A percentile compares a stretch with the other conserved stretches of the same genome.
These are phyloP conservation scores for Solanum ossicruentum DNA, from an alignment of 257 asterid genomes.

Conservation along the genomic window DNA sequence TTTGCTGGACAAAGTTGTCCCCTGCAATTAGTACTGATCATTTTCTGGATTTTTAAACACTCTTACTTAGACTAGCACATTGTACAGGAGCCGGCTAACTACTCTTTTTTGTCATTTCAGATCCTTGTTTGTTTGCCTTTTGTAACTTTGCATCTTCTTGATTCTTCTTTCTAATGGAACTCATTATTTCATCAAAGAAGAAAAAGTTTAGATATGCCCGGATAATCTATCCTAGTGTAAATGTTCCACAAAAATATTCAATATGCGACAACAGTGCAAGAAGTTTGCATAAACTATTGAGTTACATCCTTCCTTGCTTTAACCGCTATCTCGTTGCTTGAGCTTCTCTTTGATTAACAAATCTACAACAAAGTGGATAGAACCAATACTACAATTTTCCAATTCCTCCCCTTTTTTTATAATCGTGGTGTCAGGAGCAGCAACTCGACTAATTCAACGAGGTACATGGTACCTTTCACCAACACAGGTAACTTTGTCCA, in stretches of 20 bases:
- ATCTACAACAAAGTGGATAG: neutral
- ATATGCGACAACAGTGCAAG: neutral
- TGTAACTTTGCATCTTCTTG: neutral
- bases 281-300: neutral
- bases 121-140: neutral
- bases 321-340: neutral
- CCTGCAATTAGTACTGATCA: neutral
- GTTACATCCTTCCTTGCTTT: neutral
- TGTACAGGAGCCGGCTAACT: neutral
- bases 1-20: neutral
- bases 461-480: neutral
- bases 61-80: neutral
- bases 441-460: neutral
- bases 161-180: neutral
- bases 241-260: neutral
- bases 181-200: neutral
- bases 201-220: neutral
- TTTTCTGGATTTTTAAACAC: neutral
- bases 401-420: neutral
- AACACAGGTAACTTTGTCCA: neutral
- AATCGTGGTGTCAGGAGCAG: neutral
- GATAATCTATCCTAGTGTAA: neutral
- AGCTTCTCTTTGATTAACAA: neutral
- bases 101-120: neutral
- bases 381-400: neutral